These are phyloP conservation scores for Mycoemilia scoparia DNA, from an alignment of 192 early-diverging fungal species.

Conservation along the genomic window DNA sequence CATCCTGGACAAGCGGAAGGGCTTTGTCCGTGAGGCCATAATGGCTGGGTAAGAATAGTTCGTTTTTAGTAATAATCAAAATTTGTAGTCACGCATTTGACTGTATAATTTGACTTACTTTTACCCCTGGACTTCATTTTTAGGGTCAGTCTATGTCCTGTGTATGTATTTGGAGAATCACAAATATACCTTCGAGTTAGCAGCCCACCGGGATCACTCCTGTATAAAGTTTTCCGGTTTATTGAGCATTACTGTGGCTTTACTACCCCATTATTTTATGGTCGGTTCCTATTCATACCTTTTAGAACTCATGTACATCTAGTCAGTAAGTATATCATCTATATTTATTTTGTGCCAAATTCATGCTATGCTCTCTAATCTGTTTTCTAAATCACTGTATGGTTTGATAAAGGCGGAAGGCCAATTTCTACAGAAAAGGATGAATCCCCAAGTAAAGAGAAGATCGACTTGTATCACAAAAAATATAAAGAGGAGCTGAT, in stretches of 20 bases:
- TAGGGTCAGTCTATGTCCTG: constrained; percentile 67
- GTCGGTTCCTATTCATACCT: constrained; percentile 39
- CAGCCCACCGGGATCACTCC: constrained; percentile 36
- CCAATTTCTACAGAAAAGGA: constrained; percentile 16
- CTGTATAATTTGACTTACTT: no score
- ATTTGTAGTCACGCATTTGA: no score
- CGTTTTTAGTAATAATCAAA: no score
- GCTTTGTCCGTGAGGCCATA: constrained; percentile 85
- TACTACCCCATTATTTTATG: constrained; percentile 64
- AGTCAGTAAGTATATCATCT: no score
- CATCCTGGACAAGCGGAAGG: constrained; percentile 57
- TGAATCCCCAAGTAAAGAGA: constrained; percentile 8
- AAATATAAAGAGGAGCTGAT: constrained; percentile 14
- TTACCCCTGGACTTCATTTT: no score
- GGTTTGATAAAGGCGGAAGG: no score
- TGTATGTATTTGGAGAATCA: constrained; percentile 88
- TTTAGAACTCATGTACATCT: constrained; percentile 14
- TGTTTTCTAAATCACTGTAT: no score
- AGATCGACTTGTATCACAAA: constrained; percentile 17
- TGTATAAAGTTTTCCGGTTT: constrained; percentile 45
- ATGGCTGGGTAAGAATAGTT: no score
- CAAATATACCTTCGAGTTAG: constrained; percentile 68
- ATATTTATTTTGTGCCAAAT: no score
- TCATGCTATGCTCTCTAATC: no score
- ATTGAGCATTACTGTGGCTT: constrained; percentile 55